A percentile compares a stretch with the other conserved stretches of the same genome.
phyloP scores from a whole-genome alignment of 2,329 filamentous ascomycete species.

The Colletotrichum shisoi region DNA sequence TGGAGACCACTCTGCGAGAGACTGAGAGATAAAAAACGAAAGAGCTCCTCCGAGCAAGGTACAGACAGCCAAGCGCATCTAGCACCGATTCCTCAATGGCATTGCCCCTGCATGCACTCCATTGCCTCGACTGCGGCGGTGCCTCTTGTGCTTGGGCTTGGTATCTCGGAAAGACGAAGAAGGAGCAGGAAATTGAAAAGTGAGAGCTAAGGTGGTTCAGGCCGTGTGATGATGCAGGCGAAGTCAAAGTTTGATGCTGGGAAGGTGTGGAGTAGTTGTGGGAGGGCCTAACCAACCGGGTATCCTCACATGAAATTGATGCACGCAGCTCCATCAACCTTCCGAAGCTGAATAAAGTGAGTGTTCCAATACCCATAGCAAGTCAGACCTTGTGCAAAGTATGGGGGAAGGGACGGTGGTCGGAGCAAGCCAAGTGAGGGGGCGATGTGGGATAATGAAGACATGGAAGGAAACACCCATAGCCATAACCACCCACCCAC shows the following conservation, averaged over 20 bases:
- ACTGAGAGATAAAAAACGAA: constrained; percentile 3
- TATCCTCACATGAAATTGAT: neutral
- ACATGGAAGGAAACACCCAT: no score
- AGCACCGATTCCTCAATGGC: constrained; percentile 9
- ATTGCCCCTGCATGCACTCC: constrained; percentile 27
- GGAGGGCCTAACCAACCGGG: neutral
- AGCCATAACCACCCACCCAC: no score
- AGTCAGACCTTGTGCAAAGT: neutral
- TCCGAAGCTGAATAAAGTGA: neutral
- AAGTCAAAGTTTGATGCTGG: constrained; percentile 3
- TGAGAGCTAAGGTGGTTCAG: constrained; percentile 28
- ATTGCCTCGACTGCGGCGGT: constrained; percentile 28
- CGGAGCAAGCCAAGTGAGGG: neutral
- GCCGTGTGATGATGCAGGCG: constrained; percentile 7
- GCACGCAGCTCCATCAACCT: neutral
- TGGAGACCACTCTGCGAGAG: constrained; percentile 7
- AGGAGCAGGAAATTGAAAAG: constrained; percentile 1
- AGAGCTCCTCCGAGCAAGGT: constrained; percentile 22
- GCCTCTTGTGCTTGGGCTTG: constrained; percentile 21
- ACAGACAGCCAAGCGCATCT: constrained; percentile 8
- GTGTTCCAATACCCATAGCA: neutral
- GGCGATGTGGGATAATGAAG: neutral
- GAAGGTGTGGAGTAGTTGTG: neutral
- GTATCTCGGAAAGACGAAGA: constrained; percentile 10
- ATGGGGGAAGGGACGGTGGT: neutral